These are phyloP conservation scores for Vaccinium darrowii DNA, from an alignment of 148 eudicot genomes.

Conservation along the genomic window DNA sequence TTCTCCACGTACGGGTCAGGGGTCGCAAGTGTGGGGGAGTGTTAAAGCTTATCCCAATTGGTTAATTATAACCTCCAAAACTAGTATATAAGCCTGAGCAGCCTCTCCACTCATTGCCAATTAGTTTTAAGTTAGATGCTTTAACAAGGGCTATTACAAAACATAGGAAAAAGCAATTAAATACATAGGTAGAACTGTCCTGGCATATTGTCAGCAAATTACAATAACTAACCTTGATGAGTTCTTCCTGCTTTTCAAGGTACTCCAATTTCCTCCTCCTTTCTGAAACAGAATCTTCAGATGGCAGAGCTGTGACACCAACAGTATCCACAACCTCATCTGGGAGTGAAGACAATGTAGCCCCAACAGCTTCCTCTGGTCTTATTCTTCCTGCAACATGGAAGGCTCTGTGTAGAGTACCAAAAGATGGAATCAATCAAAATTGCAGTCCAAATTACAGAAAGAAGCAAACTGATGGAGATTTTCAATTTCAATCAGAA, in stretches of 20 bases:
- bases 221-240: conserved; percentile 56
- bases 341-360: conserved; percentile 86
- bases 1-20: too few species aligned
- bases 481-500: not conserved
- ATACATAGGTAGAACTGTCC: not conserved
- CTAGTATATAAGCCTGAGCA: too few species aligned
- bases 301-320: conserved; percentile 68
- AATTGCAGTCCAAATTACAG: conserved; percentile 5
- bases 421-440: conserved; percentile 4
- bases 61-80: too few species aligned
- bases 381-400: conserved; percentile 64
- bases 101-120: too few species aligned
- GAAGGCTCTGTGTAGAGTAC: conserved; percentile 51
- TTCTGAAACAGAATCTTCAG: conserved; percentile 83
- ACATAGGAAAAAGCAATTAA: not conserved
- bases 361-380: conserved; percentile 80
- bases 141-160: not conserved
- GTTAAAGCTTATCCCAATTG: too few species aligned
- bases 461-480: not conserved
- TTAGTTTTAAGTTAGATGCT: too few species aligned
- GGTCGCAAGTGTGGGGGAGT: too few species aligned
- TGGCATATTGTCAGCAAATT: conserved; percentile 9
- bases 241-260: conserved; percentile 86
- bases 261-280: conserved; percentile 83
- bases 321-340: conserved; percentile 92